Evolutionary conservation across 352 stramenopile genomes (phyloP), one percentile per base, ranked within the genome.

Genomic region (Phytophthora tubulina): DNA sequence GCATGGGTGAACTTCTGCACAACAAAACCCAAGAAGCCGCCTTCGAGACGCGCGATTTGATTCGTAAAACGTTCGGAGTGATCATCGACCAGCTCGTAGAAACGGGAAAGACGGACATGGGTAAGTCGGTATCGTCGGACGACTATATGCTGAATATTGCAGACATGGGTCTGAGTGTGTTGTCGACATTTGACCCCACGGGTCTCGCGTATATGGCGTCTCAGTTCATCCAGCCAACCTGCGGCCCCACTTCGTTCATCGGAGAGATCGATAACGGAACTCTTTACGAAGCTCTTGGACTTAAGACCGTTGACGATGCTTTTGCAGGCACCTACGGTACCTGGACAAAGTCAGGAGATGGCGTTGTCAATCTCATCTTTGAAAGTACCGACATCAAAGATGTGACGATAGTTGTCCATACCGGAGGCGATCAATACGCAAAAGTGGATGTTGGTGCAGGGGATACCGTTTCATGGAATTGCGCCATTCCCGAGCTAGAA

Each of bases 151-250:
- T 82, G 13, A 70, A 70, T 45, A 70, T 81, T 5, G 55, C 74
- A 1, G 59, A 82, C 42, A 67, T 82, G 35, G 77, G 77, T 2
- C 55, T 75, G 11, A 65, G 55, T 17, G 71, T 76, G 3, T n/a
- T 85, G 39, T 67, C 77, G 3, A 70, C 59, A 10, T 77, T 85
- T 21, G 74, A 85, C 21, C 72, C 78, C 0, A 85, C 75, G 1
- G 76, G 73, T 15, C 52, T 84, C 10, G 66, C 67, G 7, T 68
- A 78, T n/a, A 70, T 84, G 76, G 76, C 70, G 0, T 54, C 69
- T 14, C 70, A 81, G 44, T 84, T 78, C 42, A 67, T 84, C 8
- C 73, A 84, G 52, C 73, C 73, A 10, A 78, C 67, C 2, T 80
- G 73, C 31, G 73, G 73, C 1, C 73, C 73, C 0, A 80, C 69